Evolutionary conservation across 495 filamentous ascomycete genomes (phyloP).

Genomic region (Tuber brumale): DNA sequence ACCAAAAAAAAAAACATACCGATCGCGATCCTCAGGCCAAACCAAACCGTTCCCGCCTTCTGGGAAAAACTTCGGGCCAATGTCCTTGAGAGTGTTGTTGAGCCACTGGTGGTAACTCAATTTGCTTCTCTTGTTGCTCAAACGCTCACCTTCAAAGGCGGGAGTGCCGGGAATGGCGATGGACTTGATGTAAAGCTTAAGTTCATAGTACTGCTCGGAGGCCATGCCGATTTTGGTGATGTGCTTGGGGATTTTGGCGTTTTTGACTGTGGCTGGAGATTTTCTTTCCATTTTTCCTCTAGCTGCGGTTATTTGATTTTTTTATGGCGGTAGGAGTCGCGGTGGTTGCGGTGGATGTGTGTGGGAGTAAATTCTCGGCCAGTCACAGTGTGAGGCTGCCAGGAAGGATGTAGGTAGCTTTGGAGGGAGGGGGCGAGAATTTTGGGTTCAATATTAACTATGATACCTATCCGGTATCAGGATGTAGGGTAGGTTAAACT

Average conservation of each 20-base stretch:
- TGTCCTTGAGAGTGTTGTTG: not conserved
- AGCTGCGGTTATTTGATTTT: not conserved
- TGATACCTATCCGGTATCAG: not conserved
- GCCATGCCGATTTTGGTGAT: too few species aligned
- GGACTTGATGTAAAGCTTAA: not conserved
- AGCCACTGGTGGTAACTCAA: not conserved
- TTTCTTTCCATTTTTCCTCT: not conserved
- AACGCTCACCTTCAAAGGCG: not conserved
- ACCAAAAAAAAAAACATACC: not conserved
- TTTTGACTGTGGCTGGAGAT: too few species aligned
- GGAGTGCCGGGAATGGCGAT: not conserved
- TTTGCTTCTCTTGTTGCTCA: not conserved
- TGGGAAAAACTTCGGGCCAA: not conserved
- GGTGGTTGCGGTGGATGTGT: not conserved
- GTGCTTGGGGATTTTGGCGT: not conserved
- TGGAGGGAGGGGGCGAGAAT: not conserved
- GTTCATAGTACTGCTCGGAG: not conserved
- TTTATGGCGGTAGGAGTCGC: not conserved
- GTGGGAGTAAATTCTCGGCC: not conserved
- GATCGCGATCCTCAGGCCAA: not conserved
- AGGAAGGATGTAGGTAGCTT: not conserved
- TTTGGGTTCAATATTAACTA: not conserved
- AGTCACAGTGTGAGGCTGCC: not conserved
- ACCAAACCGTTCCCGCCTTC: not conserved
- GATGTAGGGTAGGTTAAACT: not conserved